Percentiles rank a stretch among this genome's conserved stretches.
These are phyloP conservation scores for Paragyromitra xinjiangensis DNA, from an alignment of 495 filamentous ascomycete genomes.

Conservation along the genomic window DNA sequence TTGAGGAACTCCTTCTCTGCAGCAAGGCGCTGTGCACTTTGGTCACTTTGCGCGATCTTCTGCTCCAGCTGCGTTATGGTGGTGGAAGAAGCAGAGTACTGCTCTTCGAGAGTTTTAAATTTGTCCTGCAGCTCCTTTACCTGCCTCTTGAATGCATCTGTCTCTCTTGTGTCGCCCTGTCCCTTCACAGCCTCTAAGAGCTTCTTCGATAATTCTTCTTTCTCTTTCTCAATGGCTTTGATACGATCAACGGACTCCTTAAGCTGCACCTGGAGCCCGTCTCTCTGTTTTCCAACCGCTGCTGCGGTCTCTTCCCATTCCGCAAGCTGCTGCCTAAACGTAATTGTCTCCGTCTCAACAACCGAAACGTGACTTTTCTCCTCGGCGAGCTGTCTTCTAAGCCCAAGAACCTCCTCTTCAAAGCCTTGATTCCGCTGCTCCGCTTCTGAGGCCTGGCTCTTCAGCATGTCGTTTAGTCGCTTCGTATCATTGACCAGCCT, in stretches of 20 bases:
- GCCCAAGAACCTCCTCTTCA: constrained; percentile 36
- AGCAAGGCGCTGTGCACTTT: constrained; percentile 20
- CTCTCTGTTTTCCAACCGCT: constrained; percentile 24
- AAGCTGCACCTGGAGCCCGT: constrained; percentile 26
- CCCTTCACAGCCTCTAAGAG: constrained; percentile 23
- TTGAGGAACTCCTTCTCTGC: constrained; percentile 48
- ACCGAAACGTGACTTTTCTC: constrained; percentile 43
- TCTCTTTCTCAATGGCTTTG: constrained; percentile 25
- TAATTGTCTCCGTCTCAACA: constrained; percentile 45
- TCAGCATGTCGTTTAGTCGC: constrained; percentile 48
- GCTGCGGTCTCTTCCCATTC: constrained; percentile 38
- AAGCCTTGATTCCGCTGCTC: constrained; percentile 28
- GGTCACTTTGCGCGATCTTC: constrained; percentile 6
- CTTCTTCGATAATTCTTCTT: constrained; percentile 34
- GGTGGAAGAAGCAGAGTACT: constrained; percentile 10
- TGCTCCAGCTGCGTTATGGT: constrained; percentile 27
- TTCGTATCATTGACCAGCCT: constrained; percentile 47
- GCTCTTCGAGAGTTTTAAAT: constrained; percentile 11
- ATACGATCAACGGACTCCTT: constrained; percentile 13
- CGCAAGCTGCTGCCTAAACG: constrained; percentile 40
- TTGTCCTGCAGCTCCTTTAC: constrained; percentile 34
- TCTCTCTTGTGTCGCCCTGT: constrained; percentile 15
- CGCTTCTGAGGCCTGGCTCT: constrained; percentile 28
- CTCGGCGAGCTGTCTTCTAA: constrained; percentile 42
- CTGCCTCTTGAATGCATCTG: background rate